Evolutionary conservation across 225 moss, liverwort and hornwort genomes (phyloP), one percentile per base, ranked within the genome.

Genomic region (Thuidium tamariscinum): DNA sequence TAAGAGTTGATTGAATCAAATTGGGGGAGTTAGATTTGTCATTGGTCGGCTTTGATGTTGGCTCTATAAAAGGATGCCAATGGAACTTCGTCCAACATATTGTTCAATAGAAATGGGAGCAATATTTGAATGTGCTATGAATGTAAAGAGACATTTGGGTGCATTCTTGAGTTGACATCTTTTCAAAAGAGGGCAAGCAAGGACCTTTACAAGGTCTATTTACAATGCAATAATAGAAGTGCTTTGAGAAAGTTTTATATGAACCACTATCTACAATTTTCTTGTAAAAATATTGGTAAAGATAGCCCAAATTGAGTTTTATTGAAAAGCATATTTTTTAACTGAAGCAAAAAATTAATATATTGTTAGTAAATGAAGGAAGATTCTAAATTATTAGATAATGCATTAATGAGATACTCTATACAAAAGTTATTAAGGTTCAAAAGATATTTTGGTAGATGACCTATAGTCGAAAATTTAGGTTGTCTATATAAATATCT

Each of bases 141-240:
- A 42, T 42, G 3, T 70, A 0, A 26, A 0, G 42, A 27, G 16
- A 70, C 0, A 41, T 1, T 26, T 8, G 1, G 5, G 3, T 5
- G 7, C 0, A 1, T 44, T 44, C 3, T 0, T 5, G 0, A 0
- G 39, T 0, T 2, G 1, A 42, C 2, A 9, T 44, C 4, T 23
- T 68, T 39, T 8, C 5, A 39, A 41, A 0, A 25, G 0, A 0
- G 1, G 0, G 13, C 4, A 23, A 39, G 4, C 2, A 37, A 39
- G 1, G 2, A 1, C 8, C 7, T 1, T 68, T 0, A 0, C 1
- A 39, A 8, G 39, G 14, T 1, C 0, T 39, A 4, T 26, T 29
- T 27, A 11, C 10, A 44, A 6, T 2, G 2, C 11, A 46, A 46
- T 2, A 1, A 5, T 71, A 0, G 16, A 27, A 5, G 44, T 27